Conservation (phyloP, 2,329 filamentous ascomycete genomes). For the Penicillium sp. region DNA sequence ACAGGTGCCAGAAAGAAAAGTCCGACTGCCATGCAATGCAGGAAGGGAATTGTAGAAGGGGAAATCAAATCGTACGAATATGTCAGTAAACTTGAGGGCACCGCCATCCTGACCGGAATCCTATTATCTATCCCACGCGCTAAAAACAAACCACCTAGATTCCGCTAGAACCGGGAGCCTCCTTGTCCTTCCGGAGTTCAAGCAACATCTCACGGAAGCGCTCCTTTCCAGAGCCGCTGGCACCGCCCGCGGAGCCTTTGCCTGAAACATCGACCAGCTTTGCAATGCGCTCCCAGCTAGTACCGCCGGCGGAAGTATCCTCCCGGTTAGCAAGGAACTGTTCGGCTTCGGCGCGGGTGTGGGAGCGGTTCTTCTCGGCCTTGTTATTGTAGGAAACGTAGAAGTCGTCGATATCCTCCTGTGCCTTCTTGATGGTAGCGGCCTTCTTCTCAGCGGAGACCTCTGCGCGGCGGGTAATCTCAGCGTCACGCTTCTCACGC, state of each 20-base stretch:
- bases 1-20: constrained; percentile 1
- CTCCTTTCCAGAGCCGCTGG: constrained; percentile 87
- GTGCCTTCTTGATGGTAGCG: constrained; percentile 82
- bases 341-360: constrained; percentile 87
- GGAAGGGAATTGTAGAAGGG: constrained; percentile 3
- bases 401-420: constrained; percentile 95
- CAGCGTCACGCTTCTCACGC: constrained; percentile 82
- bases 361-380: constrained; percentile 86
- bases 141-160: constrained; percentile 28
- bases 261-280: constrained; percentile 97
- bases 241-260: constrained; percentile 82
- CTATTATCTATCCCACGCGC: constrained; percentile 5
- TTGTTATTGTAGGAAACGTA: constrained; percentile 99
- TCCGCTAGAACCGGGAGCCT: constrained; percentile 61
- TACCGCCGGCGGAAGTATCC: constrained; percentile 89
- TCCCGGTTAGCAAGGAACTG: constrained; percentile 85
- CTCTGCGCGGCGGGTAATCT: constrained; percentile 78
- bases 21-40: constrained; percentile 1
- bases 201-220: constrained; percentile 88
- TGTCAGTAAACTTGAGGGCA: constrained; percentile 5
- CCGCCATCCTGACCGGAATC: constrained; percentile 4
- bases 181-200: constrained; percentile 88
- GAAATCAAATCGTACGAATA: constrained; percentile 11
- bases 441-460: constrained; percentile 77
- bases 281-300: constrained; percentile 96